Conservation (phyloP, 2,329 filamentous ascomycete species). For the Alternaria dauci region DNA sequence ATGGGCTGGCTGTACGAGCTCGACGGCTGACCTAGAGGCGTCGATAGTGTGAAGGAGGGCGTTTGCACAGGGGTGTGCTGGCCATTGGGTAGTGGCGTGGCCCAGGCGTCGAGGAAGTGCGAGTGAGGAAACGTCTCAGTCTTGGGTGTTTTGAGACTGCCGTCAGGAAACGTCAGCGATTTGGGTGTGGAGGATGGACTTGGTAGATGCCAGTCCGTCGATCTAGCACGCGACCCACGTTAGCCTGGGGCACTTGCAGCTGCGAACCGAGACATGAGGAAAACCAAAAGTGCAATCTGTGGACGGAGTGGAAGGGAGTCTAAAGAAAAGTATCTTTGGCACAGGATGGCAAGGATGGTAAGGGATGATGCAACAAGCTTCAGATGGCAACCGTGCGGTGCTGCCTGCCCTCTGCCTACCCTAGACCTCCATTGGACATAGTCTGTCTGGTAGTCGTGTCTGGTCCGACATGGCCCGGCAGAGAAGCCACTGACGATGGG, state of each 20-base stretch:
- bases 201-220: conserved; percentile 59
- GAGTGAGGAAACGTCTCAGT: conserved; percentile 51
- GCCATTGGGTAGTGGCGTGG: conserved; percentile 54
- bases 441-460: conserved; percentile 17
- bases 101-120: conserved; percentile 61
- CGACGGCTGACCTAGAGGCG: conserved; percentile 45
- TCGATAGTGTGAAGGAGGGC: conserved; percentile 50
- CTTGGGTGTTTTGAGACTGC: conserved; percentile 56
- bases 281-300: conserved; percentile 17
- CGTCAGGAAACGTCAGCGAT: conserved; percentile 52
- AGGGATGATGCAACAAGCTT: conserved; percentile 36
- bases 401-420: conserved; percentile 48
- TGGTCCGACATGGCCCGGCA: conserved; percentile 31
- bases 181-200: conserved; percentile 61
- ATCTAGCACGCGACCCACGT: conserved; percentile 49
- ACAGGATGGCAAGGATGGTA: conserved; percentile 11
- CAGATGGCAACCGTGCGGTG: conserved; percentile 46
- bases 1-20: conserved; percentile 47
- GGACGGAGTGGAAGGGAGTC: conserved; percentile 11
- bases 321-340: conserved; percentile 13
- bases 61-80: conserved; percentile 55
- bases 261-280: conserved; percentile 15
- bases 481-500: conserved; percentile 29
- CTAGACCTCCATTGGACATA: conserved; percentile 31
- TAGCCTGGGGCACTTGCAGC: conserved; percentile 45